phyloP scores from a whole-genome alignment of 768 basidiomycete species.

The Podaxis mareebaensis region DNA sequence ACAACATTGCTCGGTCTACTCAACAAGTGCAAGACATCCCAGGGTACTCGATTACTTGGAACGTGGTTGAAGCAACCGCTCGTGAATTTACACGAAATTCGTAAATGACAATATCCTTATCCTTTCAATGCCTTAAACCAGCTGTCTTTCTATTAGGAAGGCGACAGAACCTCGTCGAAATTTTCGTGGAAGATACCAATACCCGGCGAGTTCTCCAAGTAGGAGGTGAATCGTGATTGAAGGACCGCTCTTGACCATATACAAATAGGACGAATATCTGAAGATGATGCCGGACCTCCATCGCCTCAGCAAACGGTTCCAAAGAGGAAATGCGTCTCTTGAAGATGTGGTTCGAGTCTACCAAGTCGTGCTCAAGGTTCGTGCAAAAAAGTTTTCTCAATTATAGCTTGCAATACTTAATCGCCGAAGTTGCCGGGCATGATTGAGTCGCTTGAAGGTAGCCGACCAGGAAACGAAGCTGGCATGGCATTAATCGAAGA shows the following conservation, averaged over 20 bases:
- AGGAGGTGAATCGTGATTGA: conserved; percentile 11
- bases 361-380: conserved; percentile 85
- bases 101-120: conserved; percentile 44
- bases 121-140: background rate
- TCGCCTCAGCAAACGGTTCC: conserved; percentile 89
- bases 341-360: conserved; percentile 97
- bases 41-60: conserved; percentile 84
- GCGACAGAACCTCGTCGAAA: conserved; percentile 85
- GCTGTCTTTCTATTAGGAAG: conserved; percentile 51
- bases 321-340: conserved; percentile 77
- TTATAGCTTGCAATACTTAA: background rate
- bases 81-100: conserved; percentile 90
- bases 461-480: conserved; percentile 46
- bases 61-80: conserved; percentile 97
- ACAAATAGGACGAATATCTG: conserved; percentile 75
- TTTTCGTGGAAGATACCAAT: conserved; percentile 78
- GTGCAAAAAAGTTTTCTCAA: conserved; percentile 9
- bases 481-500: conserved; percentile 60
- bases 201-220: conserved; percentile 76
- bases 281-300: conserved; percentile 94
- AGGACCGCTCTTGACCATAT: background rate
- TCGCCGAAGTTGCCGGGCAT: conserved; percentile 68
- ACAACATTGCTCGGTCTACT: conserved; percentile 87
- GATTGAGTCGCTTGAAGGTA: conserved; percentile 58
- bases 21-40: conserved; percentile 95